Conservation (phyloP, 768 basidiomycete genomes). For the Cystofilobasidium ferigula region DNA sequence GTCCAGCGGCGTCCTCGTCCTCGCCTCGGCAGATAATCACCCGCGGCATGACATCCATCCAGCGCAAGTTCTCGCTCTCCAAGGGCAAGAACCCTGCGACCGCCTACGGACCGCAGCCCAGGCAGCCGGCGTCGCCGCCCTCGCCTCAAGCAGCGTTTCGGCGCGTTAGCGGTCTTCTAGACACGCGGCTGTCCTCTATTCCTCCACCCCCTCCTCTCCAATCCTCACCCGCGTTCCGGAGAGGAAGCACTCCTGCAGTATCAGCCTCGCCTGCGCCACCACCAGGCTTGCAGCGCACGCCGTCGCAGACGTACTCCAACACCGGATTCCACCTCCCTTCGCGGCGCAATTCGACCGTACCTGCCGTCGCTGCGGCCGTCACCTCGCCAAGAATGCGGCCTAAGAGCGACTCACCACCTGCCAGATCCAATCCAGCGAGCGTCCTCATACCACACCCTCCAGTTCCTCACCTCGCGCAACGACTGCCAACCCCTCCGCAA, state of each 20-base stretch:
- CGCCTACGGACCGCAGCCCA: neutral
- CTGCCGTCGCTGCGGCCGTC: neutral
- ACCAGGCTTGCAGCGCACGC: neutral
- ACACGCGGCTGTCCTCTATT: neutral
- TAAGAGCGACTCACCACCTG: no score
- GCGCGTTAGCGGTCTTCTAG: neutral
- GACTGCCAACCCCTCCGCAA: no score
- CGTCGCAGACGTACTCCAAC: neutral
- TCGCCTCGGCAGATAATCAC: slow-evolving; percentile 19
- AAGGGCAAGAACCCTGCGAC: neutral
- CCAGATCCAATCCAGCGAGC: no score
- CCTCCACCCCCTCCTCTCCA: neutral
- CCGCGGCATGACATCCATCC: slow-evolving; percentile 5
- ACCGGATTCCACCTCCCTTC: slow-evolving; percentile 15
- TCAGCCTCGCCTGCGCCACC: neutral
- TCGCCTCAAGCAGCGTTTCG: neutral
- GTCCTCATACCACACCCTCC: no score
- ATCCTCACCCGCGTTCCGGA: neutral
- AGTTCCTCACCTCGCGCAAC: no score
- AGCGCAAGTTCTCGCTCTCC: neutral
- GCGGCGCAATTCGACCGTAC: slow-evolving; percentile 1
- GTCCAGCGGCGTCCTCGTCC: neutral
- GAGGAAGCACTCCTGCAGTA: neutral
- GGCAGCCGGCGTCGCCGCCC: neutral
- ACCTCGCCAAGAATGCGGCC: slow-evolving; percentile 9